phyloP scores from a whole-genome alignment of 2,329 filamentous ascomycete genomes.

The Tolypocladium inflatum region DNA sequence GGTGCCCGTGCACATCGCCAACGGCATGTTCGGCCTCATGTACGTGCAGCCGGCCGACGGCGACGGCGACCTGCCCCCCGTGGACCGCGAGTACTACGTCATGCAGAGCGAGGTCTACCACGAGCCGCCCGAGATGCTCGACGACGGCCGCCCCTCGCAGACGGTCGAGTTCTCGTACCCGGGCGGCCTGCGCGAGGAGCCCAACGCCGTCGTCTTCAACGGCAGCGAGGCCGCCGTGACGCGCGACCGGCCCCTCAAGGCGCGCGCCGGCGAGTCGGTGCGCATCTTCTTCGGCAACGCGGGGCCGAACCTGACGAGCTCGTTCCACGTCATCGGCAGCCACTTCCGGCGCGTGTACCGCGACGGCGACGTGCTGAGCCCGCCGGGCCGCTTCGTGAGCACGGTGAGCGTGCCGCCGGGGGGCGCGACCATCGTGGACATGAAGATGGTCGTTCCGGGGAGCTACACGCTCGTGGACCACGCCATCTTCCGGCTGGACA shows the following conservation, averaged over 20 bases:
- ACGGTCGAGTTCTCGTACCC: constrained; percentile 24
- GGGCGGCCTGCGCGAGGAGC: constrained; percentile 20
- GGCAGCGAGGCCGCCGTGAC: constrained; percentile 20
- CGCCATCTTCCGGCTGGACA: constrained; percentile 23
- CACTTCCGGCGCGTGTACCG: constrained; percentile 19
- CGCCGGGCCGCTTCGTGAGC: constrained; percentile 14
- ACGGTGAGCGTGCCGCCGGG: constrained; percentile 19
- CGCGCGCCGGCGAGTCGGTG: constrained; percentile 15
- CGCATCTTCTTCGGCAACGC: constrained; percentile 26
- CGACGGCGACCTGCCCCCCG: constrained; percentile 13
- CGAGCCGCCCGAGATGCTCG: constrained; percentile 21
- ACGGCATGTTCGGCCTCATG: constrained; percentile 26
- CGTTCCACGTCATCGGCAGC: constrained; percentile 24
- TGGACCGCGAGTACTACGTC: constrained; percentile 24
- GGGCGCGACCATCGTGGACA: constrained; percentile 17
- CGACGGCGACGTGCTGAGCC: constrained; percentile 19
- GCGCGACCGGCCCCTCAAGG: constrained; percentile 19
- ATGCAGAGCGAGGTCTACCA: constrained; percentile 28
- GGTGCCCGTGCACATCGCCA: constrained; percentile 25
- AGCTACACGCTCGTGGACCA: constrained; percentile 23
- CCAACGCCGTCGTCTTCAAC: constrained; percentile 21
- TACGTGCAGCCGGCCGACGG: constrained; percentile 21
- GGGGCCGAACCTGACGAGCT: constrained; percentile 22
- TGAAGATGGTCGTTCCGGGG: constrained; percentile 21
- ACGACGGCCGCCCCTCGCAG: constrained; percentile 16